Base-by-base conservation (phyloP, 1,284 basidiomycete species). In the Somion occarium region DNA sequence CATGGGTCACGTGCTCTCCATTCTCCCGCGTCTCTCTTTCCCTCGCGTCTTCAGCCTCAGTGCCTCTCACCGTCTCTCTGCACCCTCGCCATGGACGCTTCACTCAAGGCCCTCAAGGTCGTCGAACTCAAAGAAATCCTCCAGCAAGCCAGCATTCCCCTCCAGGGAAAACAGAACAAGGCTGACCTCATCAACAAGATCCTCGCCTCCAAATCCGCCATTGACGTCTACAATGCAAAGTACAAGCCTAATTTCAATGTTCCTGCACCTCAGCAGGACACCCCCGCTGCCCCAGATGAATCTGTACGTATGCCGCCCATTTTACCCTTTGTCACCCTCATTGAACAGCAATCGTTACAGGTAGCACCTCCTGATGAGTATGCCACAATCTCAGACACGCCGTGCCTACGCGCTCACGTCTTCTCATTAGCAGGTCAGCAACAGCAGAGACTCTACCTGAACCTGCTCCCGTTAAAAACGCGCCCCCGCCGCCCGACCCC, bases 71-170 rank as follows among this genome's bases (percentile, higher is more conserved):
- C 43, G 4, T 22, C 18, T 5, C 43, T 20, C 22, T 42, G 12
- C 43, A 26, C 44, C 44, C n/a, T n/a, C n/a, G 22, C 25, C 44
- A 34, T 46, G 44, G 44, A 26, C n/a, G 23, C 44, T 30, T 24
- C 15, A 13, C 42, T 43, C 42, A 83, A 83, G 69, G 65, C 80
- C 2, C 79, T 88, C 71, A 88, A 85, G 67, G 85, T 88, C 64
- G 74, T 76, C 30, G 85, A 88, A 56, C 80, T 88, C 65, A 83
- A 74, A 60, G 74, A 78, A 49, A 75, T 88, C 57, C 78, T 87
- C 59, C 48, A 73, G 46, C 73, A 73, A 44, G 83, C 82, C 25
- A 56, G 63, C 38, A 68, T 80, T 48, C 34, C 75, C 11, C 64
- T 74, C 42, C 74, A 78, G 1, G 70, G 76, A 59, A 84, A 80